Conservation (phyloP, 768 basidiomycete genomes). For the Amanita phalloides region DNA sequence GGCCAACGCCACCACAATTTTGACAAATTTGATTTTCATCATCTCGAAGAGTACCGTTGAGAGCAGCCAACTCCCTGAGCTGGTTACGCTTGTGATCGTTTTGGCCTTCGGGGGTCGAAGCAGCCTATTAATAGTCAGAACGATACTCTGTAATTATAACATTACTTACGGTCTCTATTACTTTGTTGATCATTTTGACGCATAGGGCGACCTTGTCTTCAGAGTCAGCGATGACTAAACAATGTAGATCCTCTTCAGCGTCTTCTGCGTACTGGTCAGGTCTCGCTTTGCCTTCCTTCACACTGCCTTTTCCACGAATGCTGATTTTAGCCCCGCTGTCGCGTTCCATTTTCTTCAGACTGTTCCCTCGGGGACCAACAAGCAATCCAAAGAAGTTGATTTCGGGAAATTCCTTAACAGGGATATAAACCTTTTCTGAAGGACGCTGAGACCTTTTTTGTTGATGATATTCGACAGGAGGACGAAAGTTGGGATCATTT, state of each 20-base stretch:
- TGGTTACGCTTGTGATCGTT: slow-evolving; percentile 99
- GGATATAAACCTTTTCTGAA: slow-evolving; percentile 97
- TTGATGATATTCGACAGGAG: slow-evolving; percentile 93
- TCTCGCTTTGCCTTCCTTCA: slow-evolving; percentile 96
- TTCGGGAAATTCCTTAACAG: slow-evolving; percentile 99
- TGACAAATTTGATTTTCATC: slow-evolving; percentile 99
- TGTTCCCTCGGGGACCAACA: slow-evolving; percentile 97
- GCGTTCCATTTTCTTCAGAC: slow-evolving; percentile 98
- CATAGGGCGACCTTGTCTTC: slow-evolving; percentile 88
- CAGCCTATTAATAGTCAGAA: slow-evolving; percentile 52
- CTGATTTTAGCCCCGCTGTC: slow-evolving; percentile 98
- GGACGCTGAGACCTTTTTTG: slow-evolving; percentile 90
- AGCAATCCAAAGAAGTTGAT: slow-evolving; percentile 99
- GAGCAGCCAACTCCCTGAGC: slow-evolving; percentile 90
- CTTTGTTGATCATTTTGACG: slow-evolving; percentile 92
- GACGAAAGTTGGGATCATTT: slow-evolving; percentile 95
- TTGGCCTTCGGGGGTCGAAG: slow-evolving; percentile 97
- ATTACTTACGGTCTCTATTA: slow-evolving; percentile 86
- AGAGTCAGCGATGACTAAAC: slow-evolving; percentile 87
- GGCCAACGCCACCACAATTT: slow-evolving; percentile 88
- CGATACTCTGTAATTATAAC: background rate
- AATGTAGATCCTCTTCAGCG: slow-evolving; percentile 97
- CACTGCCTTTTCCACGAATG: slow-evolving; percentile 95
- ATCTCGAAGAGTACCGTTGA: slow-evolving; percentile 98
- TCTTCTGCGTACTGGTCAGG: slow-evolving; percentile 93